phyloP scores from a whole-genome alignment of 257 asterid genomes.

The Scutellaria baicalensis region DNA sequence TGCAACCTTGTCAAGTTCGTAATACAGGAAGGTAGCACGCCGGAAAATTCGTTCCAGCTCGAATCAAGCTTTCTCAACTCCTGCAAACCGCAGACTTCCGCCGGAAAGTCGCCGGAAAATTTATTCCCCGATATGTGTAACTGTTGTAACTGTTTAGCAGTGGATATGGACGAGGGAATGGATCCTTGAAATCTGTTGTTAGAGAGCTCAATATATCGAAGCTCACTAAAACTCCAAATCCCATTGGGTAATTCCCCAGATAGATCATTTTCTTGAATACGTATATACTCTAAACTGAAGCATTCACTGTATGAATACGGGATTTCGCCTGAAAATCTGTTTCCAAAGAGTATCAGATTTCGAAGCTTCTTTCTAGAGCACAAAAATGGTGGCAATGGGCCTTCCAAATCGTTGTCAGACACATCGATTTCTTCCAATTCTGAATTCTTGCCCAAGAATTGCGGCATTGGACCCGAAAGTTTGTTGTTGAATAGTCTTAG shows the following conservation, averaged over 20 bases:
- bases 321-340: conserved; percentile 52
- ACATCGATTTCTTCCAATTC: conserved; percentile 56
- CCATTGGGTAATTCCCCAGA: conserved; percentile 52
- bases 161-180: conserved; percentile 42
- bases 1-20: conserved; percentile 34
- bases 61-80: conserved; percentile 42
- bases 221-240: conserved; percentile 51
- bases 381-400: conserved; percentile 56
- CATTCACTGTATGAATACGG: conserved; percentile 72
- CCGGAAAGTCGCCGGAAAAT: conserved; percentile 52
- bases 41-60: conserved; percentile 49
- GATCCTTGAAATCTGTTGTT: conserved; percentile 58
- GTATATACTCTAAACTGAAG: conserved; percentile 37
- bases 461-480: conserved; percentile 53
- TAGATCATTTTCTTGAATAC: conserved; percentile 41
- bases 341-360: conserved; percentile 33
- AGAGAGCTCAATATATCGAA: conserved; percentile 40
- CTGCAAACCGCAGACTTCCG: conserved; percentile 34
- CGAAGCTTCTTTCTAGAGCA: conserved; percentile 44
- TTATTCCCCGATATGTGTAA: conserved; percentile 48
- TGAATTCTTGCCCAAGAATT: conserved; percentile 55
- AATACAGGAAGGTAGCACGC: conserved; percentile 61
- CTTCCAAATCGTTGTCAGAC: conserved; percentile 53
- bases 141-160: conserved; percentile 34
- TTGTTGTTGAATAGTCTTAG: conserved; percentile 60